Base-by-base conservation (phyloP, 2,329 filamentous ascomycete species). In the Amesomyces nigricolor region DNA sequence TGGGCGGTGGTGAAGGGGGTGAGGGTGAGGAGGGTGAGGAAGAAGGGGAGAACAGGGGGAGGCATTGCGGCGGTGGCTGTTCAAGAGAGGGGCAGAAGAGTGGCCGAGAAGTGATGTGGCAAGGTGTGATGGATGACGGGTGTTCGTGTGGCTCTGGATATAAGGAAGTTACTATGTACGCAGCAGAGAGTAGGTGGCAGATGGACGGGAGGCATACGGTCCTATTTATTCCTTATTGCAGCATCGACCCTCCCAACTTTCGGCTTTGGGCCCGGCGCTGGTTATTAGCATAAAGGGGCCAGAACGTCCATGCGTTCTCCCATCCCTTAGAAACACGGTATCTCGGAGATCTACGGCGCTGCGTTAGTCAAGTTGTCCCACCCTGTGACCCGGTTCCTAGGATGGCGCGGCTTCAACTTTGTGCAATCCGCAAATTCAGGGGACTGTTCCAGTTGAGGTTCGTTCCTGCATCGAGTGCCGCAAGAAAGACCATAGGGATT, bases 1-100 rank as follows among this genome's bases (percentile, higher is more conserved):
- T 70, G 68, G 3, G 63, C 61, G 13, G 58, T 37, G 38, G 37
- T 44, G 1, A 46, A 5, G 1, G 53, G 10, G n/a, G 54, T 19
- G 11, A 56, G 29, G 35, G 57, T 3, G 19, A 54, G 44, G 38
- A 58, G 39, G 40, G 51, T 2, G 29, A 61, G 52, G 43, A 58
- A 32, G 47, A 49, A 46, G 39, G 47, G 11, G 30, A 57, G 54
- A 37, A 37, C 17, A 4, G 47, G 32, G 10, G 47, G 45, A 14
- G 55, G 35, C 54, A 59, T 60, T 2, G 44, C 44, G 53, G 44
- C 11, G 19, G 43, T 19, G 29, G 17, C 10, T 32, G 14, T n/a
- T 29, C 30, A 30, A 2, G 30, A 30, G 10, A 10, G 10, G 16
- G 5, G n/a, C 6, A 16, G 19, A 19, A 30, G 9, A 17, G 1